Percentiles rank a stretch among this genome's conserved stretches.
Conservation (phyloP, 2,329 filamentous ascomycete genomes). For the Ophiognomonia clavigignenti-juglandacearum region DNA sequence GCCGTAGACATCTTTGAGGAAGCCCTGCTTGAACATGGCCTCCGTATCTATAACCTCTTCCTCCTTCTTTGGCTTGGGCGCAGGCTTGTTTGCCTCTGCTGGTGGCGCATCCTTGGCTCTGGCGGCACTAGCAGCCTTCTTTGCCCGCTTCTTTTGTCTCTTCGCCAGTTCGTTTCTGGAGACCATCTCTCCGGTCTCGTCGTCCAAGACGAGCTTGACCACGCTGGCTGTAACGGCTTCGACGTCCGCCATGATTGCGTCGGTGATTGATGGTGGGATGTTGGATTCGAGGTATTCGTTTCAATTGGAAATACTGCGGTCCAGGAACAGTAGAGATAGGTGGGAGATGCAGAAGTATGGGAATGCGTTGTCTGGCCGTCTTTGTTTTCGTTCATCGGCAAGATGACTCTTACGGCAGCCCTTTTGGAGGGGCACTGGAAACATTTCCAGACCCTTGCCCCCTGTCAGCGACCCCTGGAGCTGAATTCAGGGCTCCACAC, state of each 20-base stretch:
- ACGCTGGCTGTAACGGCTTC: conserved; percentile 22
- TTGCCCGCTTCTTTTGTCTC: conserved; percentile 29
- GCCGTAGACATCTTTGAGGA: conserved; percentile 67
- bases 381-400: too few species aligned
- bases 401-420: too few species aligned
- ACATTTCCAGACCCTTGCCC: too few species aligned
- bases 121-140: conserved; percentile 22
- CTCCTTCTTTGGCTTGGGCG: conserved; percentile 39
- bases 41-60: conserved; percentile 44
- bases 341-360: not conserved
- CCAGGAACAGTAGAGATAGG: not conserved
- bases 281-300: not conserved
- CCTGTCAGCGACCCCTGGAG: not conserved
- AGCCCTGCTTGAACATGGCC: conserved; percentile 76
- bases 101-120: conserved; percentile 11
- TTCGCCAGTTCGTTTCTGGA: conserved; percentile 37
- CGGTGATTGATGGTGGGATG: not conserved
- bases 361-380: too few species aligned
- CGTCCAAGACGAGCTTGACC: conserved; percentile 36
- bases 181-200: conserved; percentile 37
- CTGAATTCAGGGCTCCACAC: conserved; percentile 1
- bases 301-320: not conserved
- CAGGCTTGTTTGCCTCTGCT: conserved; percentile 23
- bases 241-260: conserved; percentile 29
- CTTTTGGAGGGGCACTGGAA: too few species aligned